Evolutionary conservation across 2,329 filamentous ascomycete species (phyloP), one percentile per base, ranked within the genome.

Genomic region (Herpomyces periplanetae): DNA sequence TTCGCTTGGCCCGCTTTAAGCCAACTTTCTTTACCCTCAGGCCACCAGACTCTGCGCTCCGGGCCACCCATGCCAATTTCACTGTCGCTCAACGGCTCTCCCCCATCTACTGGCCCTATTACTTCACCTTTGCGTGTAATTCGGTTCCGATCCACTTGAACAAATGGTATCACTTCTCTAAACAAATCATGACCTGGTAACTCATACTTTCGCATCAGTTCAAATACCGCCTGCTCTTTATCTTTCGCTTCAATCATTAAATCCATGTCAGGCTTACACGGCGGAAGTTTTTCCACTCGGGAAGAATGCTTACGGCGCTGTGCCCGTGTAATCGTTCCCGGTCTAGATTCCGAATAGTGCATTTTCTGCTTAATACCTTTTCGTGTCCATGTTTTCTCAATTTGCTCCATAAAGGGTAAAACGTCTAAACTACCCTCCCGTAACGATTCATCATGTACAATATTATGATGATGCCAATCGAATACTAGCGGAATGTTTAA

Each of bases 211-310:
- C 63, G 51, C 71, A 88, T 88, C 8, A 91, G 47, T 26, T 85
- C 69, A 30, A 91, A 85, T 0, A 88, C 69, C 0, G 75, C 71
- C 36, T 91, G 75, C 34, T 91, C 75, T 38, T 91, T 91, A 33
- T 88, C 75, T 35, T 91, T 91, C 18, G 75, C 75, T 40, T 91
- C 75, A 24, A 91, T 88, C 75, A 91, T 91, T n/a, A 91, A 45
- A 32, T 88, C 75, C 62, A 84, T 80, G 13, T 63, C 58, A 1
- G 53, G 43, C 3, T 58, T 47, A 30, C 75, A 88, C 0, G 75
- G 73, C 1, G 75, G 75, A 1, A 91, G 38, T 1, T 58, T 64
- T 26, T 49, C 48, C 2, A 85, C 69, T 5, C 75, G 52, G 0
- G 68, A 49, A 13, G 58, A 69, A 32, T 91, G 75, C 37, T 85